A percentile compares a stretch with the other conserved stretches of the same genome.
Evolutionary conservation across 805 yeast species (phyloP).

Genomic region (Sungouiella blattae): DNA sequence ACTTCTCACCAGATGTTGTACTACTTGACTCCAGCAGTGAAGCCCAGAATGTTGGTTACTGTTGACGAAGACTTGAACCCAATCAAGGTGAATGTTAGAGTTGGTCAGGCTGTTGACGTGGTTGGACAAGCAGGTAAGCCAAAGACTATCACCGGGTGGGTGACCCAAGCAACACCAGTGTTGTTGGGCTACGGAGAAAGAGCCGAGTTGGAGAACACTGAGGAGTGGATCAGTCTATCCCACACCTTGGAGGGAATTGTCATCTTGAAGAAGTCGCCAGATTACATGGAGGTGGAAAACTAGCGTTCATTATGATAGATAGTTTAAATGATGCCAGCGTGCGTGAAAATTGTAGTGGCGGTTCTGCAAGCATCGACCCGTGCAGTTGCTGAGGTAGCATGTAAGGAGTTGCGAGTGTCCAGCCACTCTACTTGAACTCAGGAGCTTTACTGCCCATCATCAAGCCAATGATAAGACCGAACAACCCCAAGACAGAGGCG

Average conservation of each 20-base stretch:
- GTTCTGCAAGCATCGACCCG: no score
- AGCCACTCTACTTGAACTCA: constrained; percentile 58
- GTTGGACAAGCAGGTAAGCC: constrained; percentile 99
- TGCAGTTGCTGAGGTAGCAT: no score
- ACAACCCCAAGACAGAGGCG: constrained; percentile 92
- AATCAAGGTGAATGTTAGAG: constrained; percentile 92
- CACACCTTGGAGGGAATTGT: constrained; percentile 90
- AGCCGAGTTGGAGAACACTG: constrained; percentile 88
- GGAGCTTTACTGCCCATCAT: constrained; percentile 95
- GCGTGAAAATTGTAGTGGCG: no score
- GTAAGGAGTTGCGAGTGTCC: background rate
- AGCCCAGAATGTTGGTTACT: constrained; percentile 90
- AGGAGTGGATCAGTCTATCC: constrained; percentile 82
- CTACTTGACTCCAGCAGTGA: constrained; percentile 81
- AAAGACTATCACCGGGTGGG: constrained; percentile 99
- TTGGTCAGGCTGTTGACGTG: constrained; percentile 97
- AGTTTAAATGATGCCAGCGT: no score
- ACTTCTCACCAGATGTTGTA: constrained; percentile 74
- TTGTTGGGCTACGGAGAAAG: constrained; percentile 89
- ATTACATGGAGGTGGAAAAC: constrained; percentile 19
- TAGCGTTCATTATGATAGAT: no score
- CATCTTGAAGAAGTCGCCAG: constrained; percentile 87
- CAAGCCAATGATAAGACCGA: constrained; percentile 94
- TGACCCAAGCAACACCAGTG: constrained; percentile 97
- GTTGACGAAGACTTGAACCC: constrained; percentile 90